Evolutionary conservation across 1,284 basidiomycete genomes (phyloP), one percentile per base, ranked within the genome.

Genomic region (Chondrostereum purpureum): DNA sequence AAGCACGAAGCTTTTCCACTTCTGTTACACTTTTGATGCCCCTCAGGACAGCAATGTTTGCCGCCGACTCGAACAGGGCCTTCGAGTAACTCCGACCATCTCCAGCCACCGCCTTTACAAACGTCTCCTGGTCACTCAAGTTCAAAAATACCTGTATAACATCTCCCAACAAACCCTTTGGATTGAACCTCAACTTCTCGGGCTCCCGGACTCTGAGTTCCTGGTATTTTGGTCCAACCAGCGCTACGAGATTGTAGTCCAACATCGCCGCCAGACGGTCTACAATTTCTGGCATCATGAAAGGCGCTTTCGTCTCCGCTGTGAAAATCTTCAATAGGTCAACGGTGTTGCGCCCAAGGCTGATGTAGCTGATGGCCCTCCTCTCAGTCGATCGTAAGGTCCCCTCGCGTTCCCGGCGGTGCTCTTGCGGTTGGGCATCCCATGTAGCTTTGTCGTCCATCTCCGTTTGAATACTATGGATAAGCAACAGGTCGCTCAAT

Each of bases 251-350:
- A 58, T 98, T 98, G 69, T 95, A 95, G 62, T 97, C 89, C 55
- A 99, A 69, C 90, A 98, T 98, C 0, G 94, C 94, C 3, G 96
- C 95, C 13, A 99, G 75, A 33, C 90, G 81, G 59, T 95, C 88
- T 21, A 99, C 92, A 46, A 99, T 97, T 66, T 99, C 96, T 2
- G 90, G 87, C 64, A 90, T 88, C 79, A 98, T 88, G 67, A 99
- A 99, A 0, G 95, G 92, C 34, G 77, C 80, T 58, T 88, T 91
- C 0, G 92, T 91, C 60, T 96, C 90, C 0, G 82, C 88, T 0
- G 95, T 96, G 64, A 99, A 95, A 45, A 90, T 78, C 60, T 91
- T 92, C 52, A 99, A 77, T 17, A 98, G 72, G 39, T 86, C 83
- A 19, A 99, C 83, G 11, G 92, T 94, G 21, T 89, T 91, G 50